Percentiles rank a stretch among this genome's conserved stretches.
Conservation (phyloP, 441 rosid genomes). For the Adansonia madagascariensis region DNA sequence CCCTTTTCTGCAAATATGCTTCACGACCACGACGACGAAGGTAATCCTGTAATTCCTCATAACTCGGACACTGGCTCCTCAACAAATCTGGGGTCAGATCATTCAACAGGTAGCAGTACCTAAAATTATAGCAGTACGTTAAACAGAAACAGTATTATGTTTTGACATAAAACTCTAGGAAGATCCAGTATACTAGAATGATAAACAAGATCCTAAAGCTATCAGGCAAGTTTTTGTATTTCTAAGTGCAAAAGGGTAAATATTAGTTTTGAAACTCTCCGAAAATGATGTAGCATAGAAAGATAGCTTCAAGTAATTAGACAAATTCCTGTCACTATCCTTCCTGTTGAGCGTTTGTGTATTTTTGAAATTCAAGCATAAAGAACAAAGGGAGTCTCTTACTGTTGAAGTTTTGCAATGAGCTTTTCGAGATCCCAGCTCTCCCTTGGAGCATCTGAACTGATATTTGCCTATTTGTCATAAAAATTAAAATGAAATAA, state of each 20-base stretch:
- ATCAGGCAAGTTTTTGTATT: not conserved
- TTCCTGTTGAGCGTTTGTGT: not conserved
- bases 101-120: constrained; percentile 89
- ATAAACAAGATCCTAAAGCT: constrained; percentile 14
- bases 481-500: constrained; percentile 21
- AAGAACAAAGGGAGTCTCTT: constrained; percentile 38
- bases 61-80: constrained; percentile 64
- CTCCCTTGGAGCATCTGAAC: constrained; percentile 69
- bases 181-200: not conserved
- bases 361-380: not conserved
- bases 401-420: constrained; percentile 93
- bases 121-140: constrained; percentile 33
- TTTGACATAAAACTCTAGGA: constrained; percentile 13
- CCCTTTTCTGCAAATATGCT: constrained; percentile 93
- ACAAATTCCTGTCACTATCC: constrained; percentile 19
- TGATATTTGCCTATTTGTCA: constrained; percentile 80
- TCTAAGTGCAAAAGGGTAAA: not conserved
- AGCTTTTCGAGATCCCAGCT: constrained; percentile 95
- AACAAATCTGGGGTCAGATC: constrained; percentile 81
- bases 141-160: constrained; percentile 23
- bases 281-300: not conserved
- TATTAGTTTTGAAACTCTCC: not conserved
- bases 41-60: constrained; percentile 76
- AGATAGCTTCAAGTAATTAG: constrained; percentile 15
- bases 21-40: constrained; percentile 81